Conservation (phyloP, 2,329 filamentous ascomycete species). For the Madurella mycetomatis region DNA sequence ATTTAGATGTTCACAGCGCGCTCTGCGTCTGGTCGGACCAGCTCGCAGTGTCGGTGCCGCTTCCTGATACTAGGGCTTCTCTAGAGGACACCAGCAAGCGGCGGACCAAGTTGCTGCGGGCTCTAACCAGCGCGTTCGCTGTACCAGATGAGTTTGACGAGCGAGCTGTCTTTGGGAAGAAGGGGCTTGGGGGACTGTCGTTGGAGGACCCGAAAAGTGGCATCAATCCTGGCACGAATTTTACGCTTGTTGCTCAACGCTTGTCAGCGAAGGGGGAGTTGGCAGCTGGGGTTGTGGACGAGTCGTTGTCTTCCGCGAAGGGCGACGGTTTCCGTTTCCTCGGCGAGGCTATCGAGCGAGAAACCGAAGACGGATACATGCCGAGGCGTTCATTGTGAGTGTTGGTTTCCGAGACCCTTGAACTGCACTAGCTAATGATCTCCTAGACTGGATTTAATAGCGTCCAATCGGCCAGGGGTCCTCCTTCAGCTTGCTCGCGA, state of each 20-base stretch:
- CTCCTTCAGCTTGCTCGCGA: slow-evolving; percentile 18
- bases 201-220: background rate
- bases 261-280: background rate
- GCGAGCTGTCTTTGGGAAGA: slow-evolving; percentile 15
- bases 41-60: slow-evolving; percentile 3
- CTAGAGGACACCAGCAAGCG: slow-evolving; percentile 1
- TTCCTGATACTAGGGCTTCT: slow-evolving; percentile 9
- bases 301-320: background rate
- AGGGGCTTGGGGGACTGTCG: background rate
- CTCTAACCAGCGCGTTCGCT: slow-evolving; percentile 29
- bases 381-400: slow-evolving; percentile 22
- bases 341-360: slow-evolving; percentile 11
- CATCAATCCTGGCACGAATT: slow-evolving; percentile 4
- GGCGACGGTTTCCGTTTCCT: slow-evolving; percentile 11
- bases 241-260: slow-evolving; percentile 9
- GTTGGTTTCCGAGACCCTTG: background rate
- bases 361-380: slow-evolving; percentile 19
- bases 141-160: slow-evolving; percentile 40
- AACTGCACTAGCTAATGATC: background rate
- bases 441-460: slow-evolving; percentile 17
- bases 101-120: slow-evolving; percentile 15
- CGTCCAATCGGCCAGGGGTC: background rate
- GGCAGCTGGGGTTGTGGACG: background rate
- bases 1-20: slow-evolving; percentile 22
- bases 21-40: slow-evolving; percentile 25